These are phyloP conservation scores for Aspergillus haitiensis DNA, from an alignment of 495 filamentous ascomycete genomes.

Conservation along the genomic window DNA sequence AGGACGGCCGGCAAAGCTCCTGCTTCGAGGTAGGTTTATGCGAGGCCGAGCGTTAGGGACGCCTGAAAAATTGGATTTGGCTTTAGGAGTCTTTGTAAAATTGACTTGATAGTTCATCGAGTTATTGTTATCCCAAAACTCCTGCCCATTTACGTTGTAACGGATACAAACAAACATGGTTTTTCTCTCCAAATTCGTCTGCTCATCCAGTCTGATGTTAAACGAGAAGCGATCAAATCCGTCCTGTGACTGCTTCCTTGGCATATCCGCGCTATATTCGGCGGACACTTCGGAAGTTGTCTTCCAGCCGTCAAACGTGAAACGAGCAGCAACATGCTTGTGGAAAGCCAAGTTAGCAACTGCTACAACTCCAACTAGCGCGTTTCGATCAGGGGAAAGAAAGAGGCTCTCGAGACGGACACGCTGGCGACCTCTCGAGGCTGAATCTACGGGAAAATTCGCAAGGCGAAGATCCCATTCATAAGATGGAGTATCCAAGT, in stretches of 20 bases:
- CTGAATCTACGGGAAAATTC: constrained; percentile 76
- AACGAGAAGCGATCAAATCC: constrained; percentile 89
- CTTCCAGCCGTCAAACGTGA: constrained; percentile 97
- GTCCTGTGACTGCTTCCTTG: constrained; percentile 61
- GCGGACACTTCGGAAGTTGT: constrained; percentile 92
- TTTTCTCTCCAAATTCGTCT: constrained; percentile 85
- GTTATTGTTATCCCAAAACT: constrained; percentile 94
- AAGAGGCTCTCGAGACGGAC: constrained; percentile 80
- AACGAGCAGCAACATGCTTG: constrained; percentile 83
- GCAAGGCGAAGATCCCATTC: constrained; percentile 85
- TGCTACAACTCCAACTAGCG: constrained; percentile 74
- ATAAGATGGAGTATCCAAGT: constrained; percentile 52
- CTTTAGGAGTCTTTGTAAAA: constrained; percentile 74
- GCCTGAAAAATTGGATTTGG: constrained; percentile 54
- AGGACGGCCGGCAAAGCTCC: constrained; percentile 54
- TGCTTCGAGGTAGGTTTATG: constrained; percentile 75
- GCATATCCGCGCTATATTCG: constrained; percentile 79
- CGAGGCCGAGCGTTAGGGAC: constrained; percentile 54
- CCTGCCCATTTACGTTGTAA: constrained; percentile 80
- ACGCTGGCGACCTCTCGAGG: constrained; percentile 61
- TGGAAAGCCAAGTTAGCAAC: constrained; percentile 90
- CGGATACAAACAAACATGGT: constrained; percentile 89
- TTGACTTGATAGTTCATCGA: constrained; percentile 86
- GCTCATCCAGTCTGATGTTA: constrained; percentile 87
- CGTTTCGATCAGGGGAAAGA: constrained; percentile 83